phyloP scores from a whole-genome alignment of 106 monocot species.

The Vanilla planifolia region DNA sequence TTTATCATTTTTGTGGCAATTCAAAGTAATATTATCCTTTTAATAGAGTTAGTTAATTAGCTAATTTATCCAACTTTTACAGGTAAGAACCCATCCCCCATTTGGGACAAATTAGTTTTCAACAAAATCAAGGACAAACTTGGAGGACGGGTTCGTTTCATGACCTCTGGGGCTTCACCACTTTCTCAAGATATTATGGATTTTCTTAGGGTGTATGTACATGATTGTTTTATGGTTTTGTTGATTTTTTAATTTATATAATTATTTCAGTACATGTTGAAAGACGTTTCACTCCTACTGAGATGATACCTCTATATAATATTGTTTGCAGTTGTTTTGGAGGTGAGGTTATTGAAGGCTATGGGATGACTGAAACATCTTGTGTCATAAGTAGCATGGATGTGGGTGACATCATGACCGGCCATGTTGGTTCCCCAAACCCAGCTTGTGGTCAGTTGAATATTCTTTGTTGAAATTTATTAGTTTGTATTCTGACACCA shows the following conservation, averaged over 20 bases:
- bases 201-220: constrained; percentile 74
- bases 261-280: not conserved
- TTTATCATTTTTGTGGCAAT: not conserved
- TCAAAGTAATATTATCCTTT: not conserved
- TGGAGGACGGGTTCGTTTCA: constrained; percentile 80
- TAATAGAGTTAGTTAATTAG: not conserved
- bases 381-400: constrained; percentile 75
- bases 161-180: constrained; percentile 95
- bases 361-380: constrained; percentile 99
- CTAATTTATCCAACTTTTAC: constrained; percentile 11
- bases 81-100: constrained; percentile 82
- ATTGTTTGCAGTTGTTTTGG: constrained; percentile 79
- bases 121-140: constrained; percentile 91
- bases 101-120: constrained; percentile 93
- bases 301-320: too few species aligned
- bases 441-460: constrained; percentile 66
- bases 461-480: too few species aligned
- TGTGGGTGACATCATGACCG: constrained; percentile 58
- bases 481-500: too few species aligned
- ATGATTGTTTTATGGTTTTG: not conserved
- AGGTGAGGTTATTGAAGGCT: constrained; percentile 74
- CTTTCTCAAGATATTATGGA: constrained; percentile 88
- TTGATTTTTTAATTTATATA: not conserved
- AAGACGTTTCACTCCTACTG: too few species aligned
- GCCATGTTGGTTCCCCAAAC: constrained; percentile 96